Evolutionary conservation across 352 stramenopile genomes (phyloP), one percentile per base, ranked within the genome.

Genomic region (Phytophthora ramorum): DNA sequence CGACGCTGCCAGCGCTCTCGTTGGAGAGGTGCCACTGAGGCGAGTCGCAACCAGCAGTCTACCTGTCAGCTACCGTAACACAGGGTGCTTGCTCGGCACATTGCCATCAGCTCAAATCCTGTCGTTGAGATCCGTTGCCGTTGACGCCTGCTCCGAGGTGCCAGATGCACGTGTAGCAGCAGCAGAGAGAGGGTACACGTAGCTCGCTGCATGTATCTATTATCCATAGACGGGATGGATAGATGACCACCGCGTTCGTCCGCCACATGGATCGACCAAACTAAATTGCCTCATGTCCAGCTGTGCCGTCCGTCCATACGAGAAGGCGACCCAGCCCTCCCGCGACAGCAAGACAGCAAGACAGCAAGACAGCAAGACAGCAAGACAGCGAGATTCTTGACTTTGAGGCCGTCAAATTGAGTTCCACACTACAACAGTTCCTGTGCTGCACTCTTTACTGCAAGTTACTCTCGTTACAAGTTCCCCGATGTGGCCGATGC

Each of bases 91-190:
- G n/a, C n/a, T n/a, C 7, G 6, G 26, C 26, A 43, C 41, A 52
- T 54, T 38, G 17, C 20, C 30, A 53, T 13, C 38, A 32, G 2
- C 12, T 37, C 58, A 66, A 66, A 58, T 66, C 58, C 35, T 65
- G 58, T 58, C 58, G 58, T 59, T 30, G 14, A 46, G 48, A 58
- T 58, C 46, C 30, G 44, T 63, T 53, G 48, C 30, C 35, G 26
- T 45, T 38, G 47, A 38, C 37, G 40, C 38, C 47, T 46, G 48
- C 58, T 58, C 58, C 47, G 4, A 19, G 17, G 28, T 48, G n/a
- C 56, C 56, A 64, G 56, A 64, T 64, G 56, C 46, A 64, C 14
- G 12, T 6, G 4, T 34, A 28, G 0, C 46, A 56, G 35, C 34
- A 57, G 17, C 3, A 37, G 19, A 64, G 56, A 57, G 56, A 57